Percentiles rank a stretch among this genome's conserved stretches.
phyloP scores from a whole-genome alignment of 306 rosid species.

The Prunus salicina region DNA sequence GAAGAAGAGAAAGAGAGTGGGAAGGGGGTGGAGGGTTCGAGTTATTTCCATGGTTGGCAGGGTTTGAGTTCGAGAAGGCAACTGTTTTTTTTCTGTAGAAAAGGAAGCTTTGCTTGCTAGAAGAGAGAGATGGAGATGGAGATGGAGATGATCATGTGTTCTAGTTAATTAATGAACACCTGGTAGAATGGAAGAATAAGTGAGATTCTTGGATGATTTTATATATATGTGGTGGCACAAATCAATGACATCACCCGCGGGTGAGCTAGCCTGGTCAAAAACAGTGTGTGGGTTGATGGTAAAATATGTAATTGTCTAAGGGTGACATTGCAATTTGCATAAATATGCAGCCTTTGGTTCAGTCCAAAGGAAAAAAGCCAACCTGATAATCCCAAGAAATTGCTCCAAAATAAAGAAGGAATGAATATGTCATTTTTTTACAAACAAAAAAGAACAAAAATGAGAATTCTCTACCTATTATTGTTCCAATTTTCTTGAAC shows the following conservation, averaged over 20 bases:
- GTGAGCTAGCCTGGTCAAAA: not conserved
- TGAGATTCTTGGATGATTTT: not conserved
- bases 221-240: not conserved
- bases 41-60: conserved; percentile 6
- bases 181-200: not conserved
- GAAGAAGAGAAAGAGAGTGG: conserved; percentile 17
- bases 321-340: not conserved
- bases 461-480: not conserved
- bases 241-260: not conserved
- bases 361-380: not conserved
- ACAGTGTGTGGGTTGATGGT: not conserved
- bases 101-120: not conserved
- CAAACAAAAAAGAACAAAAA: not conserved
- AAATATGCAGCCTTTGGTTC: not conserved
- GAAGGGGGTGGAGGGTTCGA: conserved; percentile 16
- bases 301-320: not conserved
- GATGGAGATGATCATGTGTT: not conserved
- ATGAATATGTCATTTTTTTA: not conserved
- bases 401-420: not conserved
- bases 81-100: not conserved
- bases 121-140: not conserved
- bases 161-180: not conserved
- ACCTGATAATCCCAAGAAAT: not conserved
- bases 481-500: not conserved
- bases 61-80: not conserved